Conservation (phyloP, 805 yeast species). For the Saccharomycopsis fibuligera region DNA sequence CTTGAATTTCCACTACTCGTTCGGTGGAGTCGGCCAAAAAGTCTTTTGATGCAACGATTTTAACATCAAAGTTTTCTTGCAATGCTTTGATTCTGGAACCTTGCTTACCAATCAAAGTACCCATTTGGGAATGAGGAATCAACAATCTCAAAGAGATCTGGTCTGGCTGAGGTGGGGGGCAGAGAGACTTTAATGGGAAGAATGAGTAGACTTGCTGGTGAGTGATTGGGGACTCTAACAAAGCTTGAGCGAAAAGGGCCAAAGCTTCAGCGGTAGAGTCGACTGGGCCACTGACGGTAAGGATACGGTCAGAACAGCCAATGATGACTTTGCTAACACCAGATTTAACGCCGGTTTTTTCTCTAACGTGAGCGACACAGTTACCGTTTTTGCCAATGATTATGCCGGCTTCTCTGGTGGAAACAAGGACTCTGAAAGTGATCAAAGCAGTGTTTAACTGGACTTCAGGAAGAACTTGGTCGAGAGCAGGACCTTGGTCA, state of each 20-base stretch:
- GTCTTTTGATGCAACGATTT: slow-evolving; percentile 84
- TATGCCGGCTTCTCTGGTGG: slow-evolving; percentile 85
- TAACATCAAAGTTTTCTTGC: slow-evolving; percentile 61
- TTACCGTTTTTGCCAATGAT: slow-evolving; percentile 82
- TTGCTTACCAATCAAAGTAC: slow-evolving; percentile 79
- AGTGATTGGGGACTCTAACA: slow-evolving; percentile 34
- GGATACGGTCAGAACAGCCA: slow-evolving; percentile 76
- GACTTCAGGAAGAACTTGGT: slow-evolving; percentile 14
- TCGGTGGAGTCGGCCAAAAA: slow-evolving; percentile 77
- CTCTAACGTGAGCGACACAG: slow-evolving; percentile 70
- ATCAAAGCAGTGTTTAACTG: slow-evolving; percentile 24
- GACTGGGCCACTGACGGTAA: slow-evolving; percentile 70
- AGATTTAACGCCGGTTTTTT: slow-evolving; percentile 71
- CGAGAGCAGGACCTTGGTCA: not conserved
- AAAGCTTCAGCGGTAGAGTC: slow-evolving; percentile 66
- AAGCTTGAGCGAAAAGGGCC: slow-evolving; percentile 60
- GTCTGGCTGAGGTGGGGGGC: slow-evolving; percentile 44
- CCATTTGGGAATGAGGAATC: slow-evolving; percentile 81
- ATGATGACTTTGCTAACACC: slow-evolving; percentile 77
- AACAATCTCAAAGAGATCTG: slow-evolving; percentile 60
- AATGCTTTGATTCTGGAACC: slow-evolving; percentile 76
- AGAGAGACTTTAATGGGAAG: slow-evolving; percentile 55
- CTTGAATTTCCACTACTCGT: slow-evolving; percentile 82
- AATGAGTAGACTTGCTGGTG: slow-evolving; percentile 38
- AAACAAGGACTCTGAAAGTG: slow-evolving; percentile 52